phyloP scores from a whole-genome alignment of 306 rosid species.

The Dryas octopetala region DNA sequence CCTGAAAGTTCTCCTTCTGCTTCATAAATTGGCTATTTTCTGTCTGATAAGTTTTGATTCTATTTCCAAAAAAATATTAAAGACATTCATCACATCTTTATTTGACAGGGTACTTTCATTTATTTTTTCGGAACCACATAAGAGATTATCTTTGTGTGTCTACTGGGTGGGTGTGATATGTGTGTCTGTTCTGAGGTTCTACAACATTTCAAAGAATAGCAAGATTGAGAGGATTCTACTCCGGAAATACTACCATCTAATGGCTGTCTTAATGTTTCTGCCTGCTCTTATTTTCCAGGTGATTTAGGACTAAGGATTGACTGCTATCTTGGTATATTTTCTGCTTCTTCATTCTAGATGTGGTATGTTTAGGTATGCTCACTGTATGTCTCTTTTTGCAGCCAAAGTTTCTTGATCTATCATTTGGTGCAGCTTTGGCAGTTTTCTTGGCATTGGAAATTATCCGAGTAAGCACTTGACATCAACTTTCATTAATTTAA shows the following conservation, averaged over 20 bases:
- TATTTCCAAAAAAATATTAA: neutral
- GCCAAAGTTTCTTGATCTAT: conserved; percentile 88
- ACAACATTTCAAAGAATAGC: conserved; percentile 85
- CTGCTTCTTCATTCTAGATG: conserved; percentile 7
- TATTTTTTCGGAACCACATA: conserved; percentile 78
- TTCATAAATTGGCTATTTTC: neutral
- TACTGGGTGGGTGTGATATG: conserved; percentile 71
- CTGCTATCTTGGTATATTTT: conserved; percentile 20
- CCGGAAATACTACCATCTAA: conserved; percentile 88
- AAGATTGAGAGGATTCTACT: conserved; percentile 94
- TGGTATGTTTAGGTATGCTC: conserved; percentile 20
- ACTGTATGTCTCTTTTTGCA: conserved; percentile 44
- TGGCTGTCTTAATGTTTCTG: conserved; percentile 92
- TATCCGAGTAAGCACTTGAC: conserved; percentile 56
- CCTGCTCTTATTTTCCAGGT: conserved; percentile 99
- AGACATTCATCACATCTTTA: conserved; percentile 17
- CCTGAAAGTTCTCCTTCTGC: neutral
- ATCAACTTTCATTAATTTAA: neutral
- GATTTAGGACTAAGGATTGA: conserved; percentile 30
- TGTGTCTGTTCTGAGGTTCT: conserved; percentile 74
- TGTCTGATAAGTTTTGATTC: neutral
- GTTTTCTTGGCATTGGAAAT: conserved; percentile 83
- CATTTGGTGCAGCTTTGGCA: conserved; percentile 89
- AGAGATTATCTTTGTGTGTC: conserved; percentile 70
- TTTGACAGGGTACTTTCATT: conserved; percentile 83